These are phyloP conservation scores for Cichorium intybus DNA, from an alignment of 140 eudicot species.

Conservation along the genomic window DNA sequence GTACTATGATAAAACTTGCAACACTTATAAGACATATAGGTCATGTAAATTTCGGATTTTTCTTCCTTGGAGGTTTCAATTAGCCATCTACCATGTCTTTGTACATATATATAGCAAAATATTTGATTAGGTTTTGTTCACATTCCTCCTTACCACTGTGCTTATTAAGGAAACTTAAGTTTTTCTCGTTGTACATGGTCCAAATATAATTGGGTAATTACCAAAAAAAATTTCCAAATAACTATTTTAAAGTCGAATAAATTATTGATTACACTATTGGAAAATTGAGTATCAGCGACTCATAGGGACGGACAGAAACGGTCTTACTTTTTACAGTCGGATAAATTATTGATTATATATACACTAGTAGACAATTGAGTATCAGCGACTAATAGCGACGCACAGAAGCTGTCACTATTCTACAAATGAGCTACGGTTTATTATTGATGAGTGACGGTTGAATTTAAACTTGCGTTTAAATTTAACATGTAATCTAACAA, in stretches of 20 bases:
- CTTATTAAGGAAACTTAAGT: neutral
- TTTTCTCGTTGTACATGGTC: neutral
- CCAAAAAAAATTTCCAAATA: neutral
- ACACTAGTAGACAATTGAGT: neutral
- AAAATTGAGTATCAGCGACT: neutral
- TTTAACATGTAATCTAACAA: no score
- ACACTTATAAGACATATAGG: conserved; percentile 21
- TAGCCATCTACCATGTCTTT: conserved; percentile 2
- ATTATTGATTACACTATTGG: neutral
- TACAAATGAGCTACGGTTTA: neutral
- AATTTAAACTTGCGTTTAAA: neutral
- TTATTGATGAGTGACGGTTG: no score
- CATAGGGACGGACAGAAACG: no score
- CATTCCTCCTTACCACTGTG: neutral
- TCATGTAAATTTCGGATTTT: conserved; percentile 21
- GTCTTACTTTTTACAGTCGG: neutral
- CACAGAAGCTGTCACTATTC: neutral
- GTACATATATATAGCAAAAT: conserved; percentile 2
- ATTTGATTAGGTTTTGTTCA: conserved; percentile 5
- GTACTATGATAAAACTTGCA: neutral
- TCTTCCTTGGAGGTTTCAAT: conserved; percentile 6
- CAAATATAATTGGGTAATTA: neutral
- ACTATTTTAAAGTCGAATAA: neutral
- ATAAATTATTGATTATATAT: neutral
- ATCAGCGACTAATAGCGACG: no score